These are phyloP conservation scores for Pelargonium myrrhifolium DNA, from an alignment of 441 rosid genomes.

Conservation along the genomic window DNA sequence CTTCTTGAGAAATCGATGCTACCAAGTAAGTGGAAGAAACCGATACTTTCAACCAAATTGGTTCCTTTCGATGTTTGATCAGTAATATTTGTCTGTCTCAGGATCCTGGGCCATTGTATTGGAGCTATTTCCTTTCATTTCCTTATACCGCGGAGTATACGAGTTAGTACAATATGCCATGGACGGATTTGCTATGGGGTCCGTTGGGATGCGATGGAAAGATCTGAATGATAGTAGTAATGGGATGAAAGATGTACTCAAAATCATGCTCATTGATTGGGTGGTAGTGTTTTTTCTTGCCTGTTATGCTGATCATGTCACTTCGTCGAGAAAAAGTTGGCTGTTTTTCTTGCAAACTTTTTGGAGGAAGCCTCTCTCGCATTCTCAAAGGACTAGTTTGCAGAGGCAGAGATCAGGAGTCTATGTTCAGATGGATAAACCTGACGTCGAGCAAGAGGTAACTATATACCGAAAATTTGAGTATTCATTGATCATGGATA, in stretches of 20 bases:
- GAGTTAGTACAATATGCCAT: conserved; percentile 71
- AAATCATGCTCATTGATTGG: conserved; percentile 80
- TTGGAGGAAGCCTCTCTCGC: conserved; percentile 31
- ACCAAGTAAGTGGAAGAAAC: too few species aligned
- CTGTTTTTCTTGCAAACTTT: conserved; percentile 41
- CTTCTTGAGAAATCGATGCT: too few species aligned
- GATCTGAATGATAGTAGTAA: conserved; percentile 46
- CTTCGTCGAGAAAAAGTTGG: conserved; percentile 50
- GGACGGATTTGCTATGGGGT: conserved; percentile 42
- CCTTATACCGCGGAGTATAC: conserved; percentile 83
- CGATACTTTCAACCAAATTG: too few species aligned
- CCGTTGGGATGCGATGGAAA: conserved; percentile 74
- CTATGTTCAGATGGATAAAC: conserved; percentile 64
- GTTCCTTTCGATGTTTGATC: too few species aligned
- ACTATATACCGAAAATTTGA: too few species aligned
- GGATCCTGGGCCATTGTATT: conserved; percentile 60
- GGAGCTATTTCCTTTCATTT: conserved; percentile 87
- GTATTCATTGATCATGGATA: too few species aligned
- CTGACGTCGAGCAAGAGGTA: conserved; percentile 89
- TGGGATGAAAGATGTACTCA: conserved; percentile 64
- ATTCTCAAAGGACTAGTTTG: conserved; percentile 43
- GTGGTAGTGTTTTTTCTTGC: conserved; percentile 47
- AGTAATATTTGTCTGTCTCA: too few species aligned
- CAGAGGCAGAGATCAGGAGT: conserved; percentile 57
- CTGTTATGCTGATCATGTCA: conserved; percentile 57